Percentiles rank a stretch among this genome's conserved stretches.
Conservation (phyloP, 345 rosid genomes). For the Combretum micranthum region DNA sequence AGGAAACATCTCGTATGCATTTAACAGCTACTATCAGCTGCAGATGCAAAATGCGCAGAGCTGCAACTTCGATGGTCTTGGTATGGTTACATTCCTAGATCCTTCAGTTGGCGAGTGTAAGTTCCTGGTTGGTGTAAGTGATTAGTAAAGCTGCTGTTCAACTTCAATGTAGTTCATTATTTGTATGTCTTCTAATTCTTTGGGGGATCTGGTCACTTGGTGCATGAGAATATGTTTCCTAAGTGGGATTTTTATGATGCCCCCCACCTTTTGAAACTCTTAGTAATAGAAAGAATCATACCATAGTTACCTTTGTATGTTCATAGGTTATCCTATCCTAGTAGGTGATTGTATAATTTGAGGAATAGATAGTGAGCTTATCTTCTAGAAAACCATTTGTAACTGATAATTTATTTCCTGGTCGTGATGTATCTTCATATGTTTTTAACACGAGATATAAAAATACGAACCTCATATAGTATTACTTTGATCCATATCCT, state of each 20-base stretch:
- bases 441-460: no score
- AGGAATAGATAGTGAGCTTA: not conserved
- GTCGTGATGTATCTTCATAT: no score
- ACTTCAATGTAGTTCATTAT: slow-evolving; percentile 21
- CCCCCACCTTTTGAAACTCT: slow-evolving; percentile 25
- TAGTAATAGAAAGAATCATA: slow-evolving; percentile 16
- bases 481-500: no score
- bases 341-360: slow-evolving; percentile 7
- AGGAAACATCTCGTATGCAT: slow-evolving; percentile 83
- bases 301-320: slow-evolving; percentile 16
- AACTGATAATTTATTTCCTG: no score
- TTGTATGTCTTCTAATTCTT: slow-evolving; percentile 30
- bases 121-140: slow-evolving; percentile 87
- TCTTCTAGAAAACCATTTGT: no score
- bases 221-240: slow-evolving; percentile 13
- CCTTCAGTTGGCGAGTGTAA: slow-evolving; percentile 87
- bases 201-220: slow-evolving; percentile 12
- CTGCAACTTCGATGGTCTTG: slow-evolving; percentile 87
- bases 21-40: slow-evolving; percentile 92
- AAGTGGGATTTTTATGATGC: slow-evolving; percentile 27
- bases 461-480: no score
- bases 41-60: slow-evolving; percentile 72
- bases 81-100: slow-evolving; percentile 76
- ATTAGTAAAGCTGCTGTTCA: slow-evolving; percentile 31
- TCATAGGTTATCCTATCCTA: slow-evolving; percentile 13